Percentiles rank a stretch among this genome's conserved stretches.
These are phyloP conservation scores for Mimosa pudica DNA, from an alignment of 306 rosid genomes.

Conservation along the genomic window DNA sequence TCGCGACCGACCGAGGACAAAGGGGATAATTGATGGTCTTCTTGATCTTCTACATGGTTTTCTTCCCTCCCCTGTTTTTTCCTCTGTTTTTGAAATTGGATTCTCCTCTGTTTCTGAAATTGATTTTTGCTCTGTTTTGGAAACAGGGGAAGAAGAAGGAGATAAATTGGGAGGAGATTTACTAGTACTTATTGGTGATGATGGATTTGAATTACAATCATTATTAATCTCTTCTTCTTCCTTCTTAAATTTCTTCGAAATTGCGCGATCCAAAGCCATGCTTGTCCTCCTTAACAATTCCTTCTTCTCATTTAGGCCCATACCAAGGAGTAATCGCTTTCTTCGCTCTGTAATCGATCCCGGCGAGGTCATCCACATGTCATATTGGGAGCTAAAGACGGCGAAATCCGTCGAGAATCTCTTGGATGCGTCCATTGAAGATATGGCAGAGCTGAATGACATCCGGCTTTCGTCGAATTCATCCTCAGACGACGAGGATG, in stretches of 20 bases:
- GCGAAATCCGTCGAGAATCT: not conserved
- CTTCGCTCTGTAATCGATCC: slow-evolving; percentile 61
- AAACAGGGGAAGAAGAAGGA: not conserved
- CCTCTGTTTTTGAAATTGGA: too few species aligned
- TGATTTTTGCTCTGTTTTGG: too few species aligned
- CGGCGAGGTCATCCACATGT: slow-evolving; percentile 66
- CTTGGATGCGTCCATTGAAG: slow-evolving; percentile 43
- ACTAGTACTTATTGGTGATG: not conserved
- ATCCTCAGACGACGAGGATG: slow-evolving; percentile 45
- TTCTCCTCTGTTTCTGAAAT: not conserved
- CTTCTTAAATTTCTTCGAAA: slow-evolving; percentile 7
- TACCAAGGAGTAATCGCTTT: slow-evolving; percentile 53
- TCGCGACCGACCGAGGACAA: slow-evolving; percentile 55
- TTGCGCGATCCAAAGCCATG: not conserved
- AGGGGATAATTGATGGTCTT: slow-evolving; percentile 29
- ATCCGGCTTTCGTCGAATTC: slow-evolving; percentile 52
- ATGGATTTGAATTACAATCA: not conserved
- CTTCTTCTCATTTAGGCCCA: slow-evolving; percentile 55
- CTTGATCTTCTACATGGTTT: not conserved
- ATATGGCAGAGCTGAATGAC: slow-evolving; percentile 48
- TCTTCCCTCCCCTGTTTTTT: too few species aligned
- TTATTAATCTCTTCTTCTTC: too few species aligned
- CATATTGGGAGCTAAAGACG: slow-evolving; percentile 37
- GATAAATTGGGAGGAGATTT: not conserved
- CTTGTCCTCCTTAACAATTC: slow-evolving; percentile 15